Conservation (phyloP, 805 yeast species). For the Yarrowia osloensis region DNA sequence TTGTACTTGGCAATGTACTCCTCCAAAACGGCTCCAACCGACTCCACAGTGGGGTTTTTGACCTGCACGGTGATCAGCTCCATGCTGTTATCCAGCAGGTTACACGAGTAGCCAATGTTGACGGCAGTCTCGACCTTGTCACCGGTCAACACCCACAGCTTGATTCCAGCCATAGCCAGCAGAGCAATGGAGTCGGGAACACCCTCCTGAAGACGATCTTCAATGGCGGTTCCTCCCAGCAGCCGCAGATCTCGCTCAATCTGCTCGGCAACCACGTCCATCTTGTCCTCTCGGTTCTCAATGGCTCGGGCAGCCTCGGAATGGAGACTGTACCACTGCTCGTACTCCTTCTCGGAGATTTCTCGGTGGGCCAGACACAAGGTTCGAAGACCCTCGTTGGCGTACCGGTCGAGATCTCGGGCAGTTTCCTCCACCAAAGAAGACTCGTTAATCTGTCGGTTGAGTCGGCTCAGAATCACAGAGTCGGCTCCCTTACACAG, state of each 20-base stretch:
- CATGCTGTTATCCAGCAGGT: slow-evolving; percentile 70
- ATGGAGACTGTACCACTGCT: slow-evolving; percentile 59
- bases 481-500: slow-evolving; percentile 79
- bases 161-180: slow-evolving; percentile 72
- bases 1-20: slow-evolving; percentile 56
- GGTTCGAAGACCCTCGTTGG: slow-evolving; percentile 79
- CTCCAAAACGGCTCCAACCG: slow-evolving; percentile 44
- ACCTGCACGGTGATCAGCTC: slow-evolving; percentile 58
- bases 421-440: slow-evolving; percentile 62
- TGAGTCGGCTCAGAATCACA: slow-evolving; percentile 59
- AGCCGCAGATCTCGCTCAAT: slow-evolving; percentile 61
- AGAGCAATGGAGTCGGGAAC: slow-evolving; percentile 77
- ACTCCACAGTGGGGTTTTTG: slow-evolving; percentile 37
- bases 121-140: slow-evolving; percentile 85
- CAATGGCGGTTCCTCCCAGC: slow-evolving; percentile 85
- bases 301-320: slow-evolving; percentile 60
- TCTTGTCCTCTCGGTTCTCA: slow-evolving; percentile 59
- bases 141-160: slow-evolving; percentile 83
- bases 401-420: slow-evolving; percentile 68
- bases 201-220: slow-evolving; percentile 76
- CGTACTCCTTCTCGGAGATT: slow-evolving; percentile 50
- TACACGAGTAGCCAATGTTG: slow-evolving; percentile 82
- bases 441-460: slow-evolving; percentile 47
- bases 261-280: slow-evolving; percentile 62
- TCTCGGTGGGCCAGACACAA: slow-evolving; percentile 70